Evolutionary conservation across 2,329 filamentous ascomycete genomes (phyloP), one percentile per base, ranked within the genome.

Genomic region (Didymella sp.): DNA sequence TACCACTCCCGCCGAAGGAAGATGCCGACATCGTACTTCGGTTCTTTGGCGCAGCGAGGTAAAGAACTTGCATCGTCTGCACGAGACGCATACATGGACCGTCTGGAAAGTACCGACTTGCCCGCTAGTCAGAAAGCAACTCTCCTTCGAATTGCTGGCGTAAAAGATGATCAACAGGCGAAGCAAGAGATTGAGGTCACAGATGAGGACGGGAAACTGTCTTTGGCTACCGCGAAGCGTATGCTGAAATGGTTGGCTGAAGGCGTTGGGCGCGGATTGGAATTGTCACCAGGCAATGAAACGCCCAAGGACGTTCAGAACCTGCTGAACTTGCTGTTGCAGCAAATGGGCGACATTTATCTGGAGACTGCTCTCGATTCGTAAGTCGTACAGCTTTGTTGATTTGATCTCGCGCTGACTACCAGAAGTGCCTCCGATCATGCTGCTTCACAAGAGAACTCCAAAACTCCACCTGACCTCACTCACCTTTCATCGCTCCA

Each of bases 191-290:
- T 96, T 56, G 93, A 96, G 72, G 90, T 98, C 28, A 88, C 89
- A 0, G 95, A 98, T 58, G 88, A 94, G 71, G 94, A 99, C 70
- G 95, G 95, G 30, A 83, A 87, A 54, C 80, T 98, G 24, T 94
- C 88, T 64, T 82, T 96, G 4, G 82, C 87, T n/a, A 92, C 90
- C 73, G 91, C 93, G n/a, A 98, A 98, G 78, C 86, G 95, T 55
- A 99, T 99, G 93, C 84, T 99, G 58, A 96, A 91, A 73, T 99
- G 95, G 95, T 81, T 99, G 37, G 95, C 95, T 2, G 95, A 99
- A 80, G 92, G 91, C 60, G 94, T 99, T 22, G 90, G 95, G 35
- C 85, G 95, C 61, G 92, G 92, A 0, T 82, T 99, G 9, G 95
- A 99, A 75, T 82, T 99, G n/a, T 92, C 91, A 22, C 89, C 91